Conservation (phyloP, 202 grass and related monocot species). For the Elaeis oleifera region DNA sequence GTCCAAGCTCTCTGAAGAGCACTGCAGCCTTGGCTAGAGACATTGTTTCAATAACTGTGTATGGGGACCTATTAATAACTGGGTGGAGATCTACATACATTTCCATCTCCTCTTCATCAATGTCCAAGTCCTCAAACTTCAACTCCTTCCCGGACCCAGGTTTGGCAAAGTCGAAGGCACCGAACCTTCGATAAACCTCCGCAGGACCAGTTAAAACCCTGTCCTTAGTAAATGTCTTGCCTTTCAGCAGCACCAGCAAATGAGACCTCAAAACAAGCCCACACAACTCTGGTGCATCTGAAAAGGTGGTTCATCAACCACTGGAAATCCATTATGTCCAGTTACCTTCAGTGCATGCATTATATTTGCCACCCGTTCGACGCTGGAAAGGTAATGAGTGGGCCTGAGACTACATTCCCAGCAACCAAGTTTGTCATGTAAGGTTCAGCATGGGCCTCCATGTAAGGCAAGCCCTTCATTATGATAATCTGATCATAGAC, state of each 20-base stretch:
- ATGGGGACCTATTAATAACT: constrained; percentile 44
- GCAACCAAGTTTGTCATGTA: constrained; percentile 44
- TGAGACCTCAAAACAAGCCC: constrained; percentile 48
- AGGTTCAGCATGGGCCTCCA: constrained; percentile 36
- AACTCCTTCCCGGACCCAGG: constrained; percentile 34
- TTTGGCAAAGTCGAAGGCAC: constrained; percentile 49
- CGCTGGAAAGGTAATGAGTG: constrained; percentile 32
- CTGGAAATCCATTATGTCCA: constrained; percentile 51
- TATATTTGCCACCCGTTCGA: constrained; percentile 33
- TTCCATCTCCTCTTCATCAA: constrained; percentile 39
- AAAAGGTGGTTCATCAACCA: constrained; percentile 35
- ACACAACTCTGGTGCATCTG: constrained; percentile 40
- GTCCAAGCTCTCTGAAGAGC: constrained; percentile 44
- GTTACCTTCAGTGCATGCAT: constrained; percentile 27
- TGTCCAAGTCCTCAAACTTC: constrained; percentile 33
- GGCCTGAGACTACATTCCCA: constrained; percentile 33
- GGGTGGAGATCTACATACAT: constrained; percentile 58
- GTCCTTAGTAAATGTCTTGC: constrained; percentile 25
- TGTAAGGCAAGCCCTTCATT: constrained; percentile 48
- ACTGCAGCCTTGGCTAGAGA: constrained; percentile 45
- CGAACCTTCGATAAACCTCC: constrained; percentile 39
- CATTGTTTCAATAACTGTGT: constrained; percentile 51
- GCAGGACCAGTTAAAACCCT: constrained; percentile 24
- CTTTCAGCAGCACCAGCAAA: constrained; percentile 39
- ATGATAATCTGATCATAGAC: constrained; percentile 56